Base-by-base conservation (phyloP, 345 rosid species). In the Sapria himalayana region DNA sequence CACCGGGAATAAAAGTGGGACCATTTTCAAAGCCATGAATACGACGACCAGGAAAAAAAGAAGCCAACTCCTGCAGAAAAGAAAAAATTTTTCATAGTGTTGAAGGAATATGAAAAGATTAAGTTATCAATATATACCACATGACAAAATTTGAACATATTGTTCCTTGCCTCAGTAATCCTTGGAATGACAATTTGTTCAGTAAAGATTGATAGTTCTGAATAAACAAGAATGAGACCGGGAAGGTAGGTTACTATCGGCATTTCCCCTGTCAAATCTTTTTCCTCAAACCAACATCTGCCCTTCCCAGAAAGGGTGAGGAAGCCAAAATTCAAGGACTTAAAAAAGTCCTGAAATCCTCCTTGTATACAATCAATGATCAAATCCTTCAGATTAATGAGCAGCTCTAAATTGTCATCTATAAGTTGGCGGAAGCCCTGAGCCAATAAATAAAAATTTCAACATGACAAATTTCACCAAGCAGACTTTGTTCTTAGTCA, bases 331-430 rank as follows among this genome's bases (percentile, higher is more conserved):
- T 80, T 72, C 51, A 91, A 76, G 52, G 67, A 60, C 65, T 61
- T 62, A 52, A 91, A 82, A 67, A 91, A 84, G 46, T 66, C 69
- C 52, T 91, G 89, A 66, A 84, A 91, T 45, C 93, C 99, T 71
- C 73, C 92, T 75, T 73, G 93, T 56, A 84, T 73, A 77, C 77
- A 91, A 52, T 64, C 74, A 48, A 61, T 42, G 49, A 77, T 62
- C 21, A 53, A 60, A 42, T 71, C 79, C 33, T 72, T 80, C 62
- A 79, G 57, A 62, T 75, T 70, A 39, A 67, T 54, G 38, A 84
- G 53, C 45, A 78, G 61, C 52, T 47, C 85, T 43, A 65, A 50
- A 49, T 65, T 59, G 45, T 77, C 86, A 33, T 71, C 81, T 59
- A 80, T 72, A 65, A 91, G 81, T 48, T 63, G 74, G 41, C 67